A percentile compares a stretch with the other conserved stretches of the same genome.
Conservation (phyloP, 1,284 basidiomycete genomes). For the Apiotrichum laibachii region DNA sequence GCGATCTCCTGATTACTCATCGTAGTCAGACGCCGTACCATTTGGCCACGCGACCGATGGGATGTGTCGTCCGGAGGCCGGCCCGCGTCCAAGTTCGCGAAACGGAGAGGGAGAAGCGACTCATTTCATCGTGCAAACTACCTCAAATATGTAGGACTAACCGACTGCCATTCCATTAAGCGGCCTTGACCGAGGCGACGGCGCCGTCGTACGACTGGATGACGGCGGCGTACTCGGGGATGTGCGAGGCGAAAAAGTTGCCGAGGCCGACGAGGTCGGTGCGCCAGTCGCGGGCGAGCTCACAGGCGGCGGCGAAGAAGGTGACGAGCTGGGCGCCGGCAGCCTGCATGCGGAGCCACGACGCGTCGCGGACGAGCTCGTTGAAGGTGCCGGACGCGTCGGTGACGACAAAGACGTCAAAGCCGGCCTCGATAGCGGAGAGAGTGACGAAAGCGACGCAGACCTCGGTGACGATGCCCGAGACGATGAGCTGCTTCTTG, state of each 20-base stretch:
- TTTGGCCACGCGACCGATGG: too few species aligned
- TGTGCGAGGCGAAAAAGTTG: constrained; percentile 5
- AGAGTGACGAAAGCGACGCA: constrained; percentile 16
- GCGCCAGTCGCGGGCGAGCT: constrained; percentile 15
- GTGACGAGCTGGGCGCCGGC: constrained; percentile 15
- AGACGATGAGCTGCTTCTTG: constrained; percentile 15
- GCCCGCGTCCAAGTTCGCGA: too few species aligned
- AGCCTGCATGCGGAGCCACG: constrained; percentile 13
- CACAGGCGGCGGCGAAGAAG: constrained; percentile 12
- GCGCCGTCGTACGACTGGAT: constrained; percentile 4
- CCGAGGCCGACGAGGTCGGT: constrained; percentile 14
- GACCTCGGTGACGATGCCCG: constrained; percentile 19
- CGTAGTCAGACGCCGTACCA: too few species aligned
- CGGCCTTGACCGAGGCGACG: not conserved
- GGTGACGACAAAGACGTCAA: constrained; percentile 18
- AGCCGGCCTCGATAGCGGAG: constrained; percentile 11
- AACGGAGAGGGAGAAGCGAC: too few species aligned
- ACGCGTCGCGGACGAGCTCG: constrained; percentile 10
- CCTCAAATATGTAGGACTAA: too few species aligned
- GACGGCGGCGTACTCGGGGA: constrained; percentile 14
- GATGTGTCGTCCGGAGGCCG: too few species aligned
- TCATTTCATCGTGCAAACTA: too few species aligned
- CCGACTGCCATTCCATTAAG: not conserved
- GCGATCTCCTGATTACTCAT: too few species aligned
- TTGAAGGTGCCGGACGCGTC: constrained; percentile 17